Conservation (phyloP, 1,284 basidiomycete species). For the Boletus sp. region DNA sequence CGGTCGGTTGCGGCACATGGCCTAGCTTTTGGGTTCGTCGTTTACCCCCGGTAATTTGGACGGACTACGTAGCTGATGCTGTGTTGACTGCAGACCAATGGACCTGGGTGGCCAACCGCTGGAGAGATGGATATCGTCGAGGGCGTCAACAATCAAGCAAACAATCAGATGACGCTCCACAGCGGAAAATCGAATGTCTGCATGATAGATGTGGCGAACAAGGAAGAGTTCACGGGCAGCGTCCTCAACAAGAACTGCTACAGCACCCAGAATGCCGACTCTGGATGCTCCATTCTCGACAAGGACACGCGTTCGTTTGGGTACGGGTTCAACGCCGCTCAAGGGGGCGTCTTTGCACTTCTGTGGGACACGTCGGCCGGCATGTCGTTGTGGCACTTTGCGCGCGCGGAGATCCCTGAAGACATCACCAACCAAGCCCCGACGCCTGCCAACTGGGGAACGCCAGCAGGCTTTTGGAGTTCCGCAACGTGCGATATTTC, state of each 20-base stretch:
- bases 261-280: constrained; percentile 36
- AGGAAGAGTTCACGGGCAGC: constrained; percentile 26
- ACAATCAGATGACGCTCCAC: constrained; percentile 73
- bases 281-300: constrained; percentile 49
- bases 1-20: constrained; percentile 77
- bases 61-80: not conserved
- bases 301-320: constrained; percentile 52
- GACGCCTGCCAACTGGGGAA: constrained; percentile 61
- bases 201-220: constrained; percentile 5
- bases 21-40: constrained; percentile 56
- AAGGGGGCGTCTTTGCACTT: constrained; percentile 76
- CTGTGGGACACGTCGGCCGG: constrained; percentile 57
- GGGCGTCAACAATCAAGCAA: constrained; percentile 52
- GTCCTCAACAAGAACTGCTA: constrained; percentile 38
- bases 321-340: constrained; percentile 56
- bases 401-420: constrained; percentile 56
- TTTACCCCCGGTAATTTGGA: not conserved
- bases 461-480: constrained; percentile 63
- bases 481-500: constrained; percentile 58
- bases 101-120: constrained; percentile 62
- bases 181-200: constrained; percentile 34
- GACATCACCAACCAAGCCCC: constrained; percentile 61
- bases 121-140: constrained; percentile 73
- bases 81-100: constrained; percentile 36
- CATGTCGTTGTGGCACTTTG: constrained; percentile 77